Evolutionary conservation across 306 rosid species (phyloP), one percentile per base, ranked within the genome.

Genomic region (Vigna nakashimae): DNA sequence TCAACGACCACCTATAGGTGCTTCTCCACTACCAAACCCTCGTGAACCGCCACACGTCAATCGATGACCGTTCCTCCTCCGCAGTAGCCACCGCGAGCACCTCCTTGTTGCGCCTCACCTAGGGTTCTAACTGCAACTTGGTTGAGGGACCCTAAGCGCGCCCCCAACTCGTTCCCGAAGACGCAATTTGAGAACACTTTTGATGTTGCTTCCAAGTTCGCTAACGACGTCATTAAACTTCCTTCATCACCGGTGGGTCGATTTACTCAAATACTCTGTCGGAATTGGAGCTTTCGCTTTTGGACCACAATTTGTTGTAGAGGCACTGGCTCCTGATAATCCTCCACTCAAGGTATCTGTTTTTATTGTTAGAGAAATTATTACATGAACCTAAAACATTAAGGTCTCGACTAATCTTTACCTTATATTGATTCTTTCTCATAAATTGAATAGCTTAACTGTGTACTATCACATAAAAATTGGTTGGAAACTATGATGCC

Each of bases 241-340:
- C 97, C 99, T 20, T 85, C 92, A 1, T 87, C 87, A 24, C 82
- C 88, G 1, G 87, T 63, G 73, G 93, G 97, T n/a, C 87, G 90
- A 28, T 92, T 95, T 79, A 92, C 99, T 30, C 96, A 89, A 76
- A 77, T 92, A 50, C 90, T 95, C 97, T 0, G 89, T 95, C 11
- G 99, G 98, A 14, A 95, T 95, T n/a, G 98, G 99, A 62, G 99
- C 98, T 64, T 95, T 98, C 20, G 97, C 99, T 34, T 98, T 95
- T 59, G 99, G 99, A 40, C 99, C 99, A 8, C 98, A 95, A 88
- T 95, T 95, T 87, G 99, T 95, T 56, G 97, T 97, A 0, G 99
- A 95, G 82, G 98, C 99, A 62, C 87, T 95, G 86, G 97, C 99
- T 65, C 99, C 99, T 22, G 98, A 95, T 71, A 88, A 92, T 86